Base-by-base conservation (phyloP, 352 stramenopile species). In the Phytophthora pluvialis region DNA sequence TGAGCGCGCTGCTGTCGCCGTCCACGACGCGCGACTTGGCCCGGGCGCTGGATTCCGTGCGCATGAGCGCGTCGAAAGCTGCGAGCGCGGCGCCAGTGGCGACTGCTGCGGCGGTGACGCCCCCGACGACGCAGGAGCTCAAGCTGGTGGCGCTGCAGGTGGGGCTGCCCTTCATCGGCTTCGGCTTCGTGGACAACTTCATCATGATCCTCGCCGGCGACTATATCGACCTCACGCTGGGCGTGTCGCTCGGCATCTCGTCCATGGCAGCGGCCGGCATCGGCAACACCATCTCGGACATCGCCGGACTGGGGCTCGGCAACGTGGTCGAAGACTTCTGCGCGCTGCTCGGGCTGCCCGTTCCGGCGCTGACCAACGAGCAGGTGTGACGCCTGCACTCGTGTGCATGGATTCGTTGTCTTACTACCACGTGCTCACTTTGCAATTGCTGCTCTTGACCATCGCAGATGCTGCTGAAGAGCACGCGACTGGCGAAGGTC, bases 121-220 rank as follows among this genome's bases (percentile, higher is more conserved):
- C 54, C 2, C 64, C 85, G 13, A 82, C 82, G 21, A 55, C 75
- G 48, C 66, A 78, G 31, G 81, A 87, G 31, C 75, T 92, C 53
- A 85, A 89, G 76, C 73, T 83, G 61, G 69, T 92, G 26, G 83
- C 81, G 45, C 36, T 93, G 52, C 70, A 90, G 64, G 54, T 86
- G 31, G 88, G 80, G 1, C 77, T 98, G 52, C 96, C 97, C 3
- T 99, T 99, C 70, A 77, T 99, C 13, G 96, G 96, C 39, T 99
- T 99, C 75, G 97, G 97, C 26, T 98, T 99, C 38, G 96, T 99
- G 67, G 97, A 99, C 78, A 99, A 99, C 77, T 80, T 87, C 33
- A 98, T 99, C 67, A 96, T 99, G 80, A 92, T 97, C 65, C 55
- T 95, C 25, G 89, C 89, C 0, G 88, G 89, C 16, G 88, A 96